phyloP scores from a whole-genome alignment of 75 land plant species.

The Gnetum montanum region DNA sequence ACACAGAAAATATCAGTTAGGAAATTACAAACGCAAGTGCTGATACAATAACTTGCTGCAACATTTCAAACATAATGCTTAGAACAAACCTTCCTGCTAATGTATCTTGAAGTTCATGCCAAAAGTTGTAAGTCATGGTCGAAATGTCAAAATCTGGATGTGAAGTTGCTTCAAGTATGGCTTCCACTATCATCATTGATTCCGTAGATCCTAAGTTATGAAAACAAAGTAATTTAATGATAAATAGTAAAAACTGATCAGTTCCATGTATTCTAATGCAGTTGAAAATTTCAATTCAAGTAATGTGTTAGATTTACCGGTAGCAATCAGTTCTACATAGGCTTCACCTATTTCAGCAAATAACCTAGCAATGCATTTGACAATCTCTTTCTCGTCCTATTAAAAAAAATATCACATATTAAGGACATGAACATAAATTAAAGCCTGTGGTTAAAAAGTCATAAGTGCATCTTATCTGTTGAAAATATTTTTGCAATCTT shows the following conservation, averaged over 20 bases:
- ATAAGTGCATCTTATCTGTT: too few relatives aligned
- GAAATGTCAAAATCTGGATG: conserved; percentile 92
- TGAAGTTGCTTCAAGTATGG: conserved; percentile 87
- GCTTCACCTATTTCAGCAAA: conserved; percentile 98
- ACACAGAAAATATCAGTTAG: too few relatives aligned
- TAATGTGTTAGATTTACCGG: too few relatives aligned
- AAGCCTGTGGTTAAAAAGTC: too few relatives aligned
- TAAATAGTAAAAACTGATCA: not conserved
- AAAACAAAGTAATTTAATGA: not conserved
- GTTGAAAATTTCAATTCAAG: too few relatives aligned
- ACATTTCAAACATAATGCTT: too few relatives aligned
- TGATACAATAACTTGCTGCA: too few relatives aligned
- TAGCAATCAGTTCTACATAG: conserved; percentile 86
- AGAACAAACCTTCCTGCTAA: conserved; percentile 57
- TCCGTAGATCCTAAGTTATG: conserved; percentile 63
- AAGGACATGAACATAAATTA: too few relatives aligned
- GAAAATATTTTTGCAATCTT: too few relatives aligned
- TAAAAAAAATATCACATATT: not conserved
- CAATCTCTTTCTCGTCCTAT: conserved; percentile 86
- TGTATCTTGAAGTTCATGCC: conserved; percentile 71
- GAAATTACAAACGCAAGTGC: too few relatives aligned
- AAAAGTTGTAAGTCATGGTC: conserved; percentile 92
- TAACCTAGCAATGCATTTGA: conserved; percentile 88
- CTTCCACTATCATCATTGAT: conserved; percentile 80
- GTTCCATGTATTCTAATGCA: too few relatives aligned